Evolutionary conservation across 495 filamentous ascomycete genomes (phyloP).

Genomic region (Penicillium arizonense): DNA sequence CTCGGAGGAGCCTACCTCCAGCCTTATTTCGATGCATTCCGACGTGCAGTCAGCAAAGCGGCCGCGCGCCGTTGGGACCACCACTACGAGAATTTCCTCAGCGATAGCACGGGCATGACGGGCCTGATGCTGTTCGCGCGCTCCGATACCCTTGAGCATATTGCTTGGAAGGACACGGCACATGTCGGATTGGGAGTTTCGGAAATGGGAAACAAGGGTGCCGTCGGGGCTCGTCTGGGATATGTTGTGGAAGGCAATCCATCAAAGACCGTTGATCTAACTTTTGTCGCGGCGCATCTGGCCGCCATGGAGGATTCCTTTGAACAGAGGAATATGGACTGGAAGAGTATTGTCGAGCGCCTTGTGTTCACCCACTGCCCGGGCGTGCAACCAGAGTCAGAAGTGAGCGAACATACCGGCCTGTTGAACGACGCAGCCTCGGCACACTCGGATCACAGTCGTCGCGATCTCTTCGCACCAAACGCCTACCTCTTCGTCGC

Average conservation of each 20-base stretch:
- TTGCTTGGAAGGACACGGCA: slow-evolving; percentile 63
- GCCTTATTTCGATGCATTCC: slow-evolving; percentile 70
- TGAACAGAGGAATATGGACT: slow-evolving; percentile 75
- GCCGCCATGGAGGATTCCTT: slow-evolving; percentile 78
- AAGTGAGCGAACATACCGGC: slow-evolving; percentile 40
- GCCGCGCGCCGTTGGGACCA: slow-evolving; percentile 41
- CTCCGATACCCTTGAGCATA: slow-evolving; percentile 50
- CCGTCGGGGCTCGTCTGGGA: slow-evolving; percentile 72
- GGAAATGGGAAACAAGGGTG: slow-evolving; percentile 94
- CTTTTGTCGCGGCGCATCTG: slow-evolving; percentile 85
- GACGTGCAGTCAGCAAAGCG: slow-evolving; percentile 66
- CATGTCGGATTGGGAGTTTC: slow-evolving; percentile 78
- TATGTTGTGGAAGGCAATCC: slow-evolving; percentile 37
- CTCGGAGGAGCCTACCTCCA: slow-evolving; percentile 79
- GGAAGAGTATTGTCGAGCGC: slow-evolving; percentile 74
- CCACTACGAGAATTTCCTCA: slow-evolving; percentile 51
- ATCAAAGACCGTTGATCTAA: slow-evolving; percentile 58
- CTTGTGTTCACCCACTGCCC: slow-evolving; percentile 61
- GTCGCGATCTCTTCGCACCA: slow-evolving; percentile 65
- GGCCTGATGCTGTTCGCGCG: slow-evolving; percentile 76
- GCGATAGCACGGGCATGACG: slow-evolving; percentile 82
- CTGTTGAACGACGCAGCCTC: slow-evolving; percentile 34
- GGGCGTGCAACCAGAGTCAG: slow-evolving; percentile 4
- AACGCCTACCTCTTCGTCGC: slow-evolving; percentile 77
- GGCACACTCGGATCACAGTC: slow-evolving; percentile 15